A percentile compares a stretch with the other conserved stretches of the same genome.
Evolutionary conservation across 805 yeast genomes (phyloP).

Genomic region (Novakomyces olei): DNA sequence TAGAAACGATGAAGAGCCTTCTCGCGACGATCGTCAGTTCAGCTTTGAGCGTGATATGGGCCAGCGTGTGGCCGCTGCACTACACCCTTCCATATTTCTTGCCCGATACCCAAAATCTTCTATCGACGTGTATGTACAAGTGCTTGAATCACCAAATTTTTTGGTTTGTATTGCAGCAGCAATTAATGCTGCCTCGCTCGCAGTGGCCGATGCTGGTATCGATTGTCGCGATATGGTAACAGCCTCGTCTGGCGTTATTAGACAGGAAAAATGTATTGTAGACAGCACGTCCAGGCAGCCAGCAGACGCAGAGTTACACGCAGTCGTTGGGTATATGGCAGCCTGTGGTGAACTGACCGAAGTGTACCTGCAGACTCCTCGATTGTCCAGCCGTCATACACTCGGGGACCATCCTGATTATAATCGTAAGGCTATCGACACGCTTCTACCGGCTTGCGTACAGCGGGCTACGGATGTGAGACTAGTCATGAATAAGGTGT

Average conservation of each 20-base stretch:
- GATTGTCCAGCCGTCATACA: no score
- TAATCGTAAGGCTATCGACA: no score
- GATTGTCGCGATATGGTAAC: conserved; percentile 60
- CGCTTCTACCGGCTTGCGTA: no score
- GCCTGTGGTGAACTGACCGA: conserved; percentile 34
- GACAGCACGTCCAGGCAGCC: neutral
- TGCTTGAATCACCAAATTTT: conserved; percentile 23
- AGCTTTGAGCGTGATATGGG: conserved; percentile 19
- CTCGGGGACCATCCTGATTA: no score
- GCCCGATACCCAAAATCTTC: conserved; percentile 76
- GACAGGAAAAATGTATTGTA: conserved; percentile 7
- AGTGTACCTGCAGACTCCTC: no score
- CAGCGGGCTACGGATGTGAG: no score
- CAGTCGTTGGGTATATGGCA: conserved; percentile 26
- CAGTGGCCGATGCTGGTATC: conserved; percentile 67
- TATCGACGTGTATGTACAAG: conserved; percentile 51
- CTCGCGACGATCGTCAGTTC: no score
- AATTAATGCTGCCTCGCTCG: conserved; percentile 43
- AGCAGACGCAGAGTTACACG: neutral
- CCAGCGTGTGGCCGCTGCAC: conserved; percentile 29
- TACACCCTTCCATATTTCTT: conserved; percentile 32
- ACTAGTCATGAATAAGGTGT: no score
- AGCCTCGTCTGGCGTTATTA: conserved; percentile 11
- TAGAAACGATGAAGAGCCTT: no score
- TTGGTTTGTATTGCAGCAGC: conserved; percentile 17